Evolutionary conservation across 1,139 yeast species (phyloP).

Genomic region (Pichia cactophila): DNA sequence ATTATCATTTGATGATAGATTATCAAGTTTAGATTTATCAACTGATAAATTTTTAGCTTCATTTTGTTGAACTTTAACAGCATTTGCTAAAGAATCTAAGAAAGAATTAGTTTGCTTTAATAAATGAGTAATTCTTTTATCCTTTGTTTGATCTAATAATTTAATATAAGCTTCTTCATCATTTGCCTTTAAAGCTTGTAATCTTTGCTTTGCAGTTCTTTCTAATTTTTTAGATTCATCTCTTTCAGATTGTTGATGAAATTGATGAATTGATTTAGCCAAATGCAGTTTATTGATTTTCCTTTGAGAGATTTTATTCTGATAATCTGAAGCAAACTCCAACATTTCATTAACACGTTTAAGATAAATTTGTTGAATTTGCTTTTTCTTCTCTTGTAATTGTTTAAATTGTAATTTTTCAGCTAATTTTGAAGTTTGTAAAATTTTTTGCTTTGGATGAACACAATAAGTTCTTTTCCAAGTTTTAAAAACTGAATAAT

Average conservation of each 20-base stretch:
- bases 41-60: conserved; percentile 37
- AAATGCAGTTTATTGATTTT: conserved; percentile 21
- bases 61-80: conserved; percentile 67
- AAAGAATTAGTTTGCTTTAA: conserved; percentile 71
- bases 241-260: conserved; percentile 45
- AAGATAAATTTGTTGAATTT: conserved; percentile 39
- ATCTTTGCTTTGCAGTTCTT: conserved; percentile 75
- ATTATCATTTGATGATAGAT: not conserved
- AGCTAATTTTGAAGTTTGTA: conserved; percentile 38
- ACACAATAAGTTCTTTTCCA: conserved; percentile 57
- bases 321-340: conserved; percentile 30
- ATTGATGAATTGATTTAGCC: conserved; percentile 24
- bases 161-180: conserved; percentile 82
- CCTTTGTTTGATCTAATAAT: conserved; percentile 73
- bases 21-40: conserved; percentile 4
- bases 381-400: conserved; percentile 40
- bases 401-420: conserved; percentile 46
- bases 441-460: conserved; percentile 61
- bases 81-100: conserved; percentile 68
- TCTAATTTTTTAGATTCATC: conserved; percentile 72
- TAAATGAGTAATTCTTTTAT: conserved; percentile 74
- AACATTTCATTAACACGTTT: conserved; percentile 38
- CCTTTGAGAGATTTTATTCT: conserved; percentile 25
- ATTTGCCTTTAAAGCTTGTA: conserved; percentile 75
- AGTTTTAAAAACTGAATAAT: conserved; percentile 63